A percentile compares a stretch with the other conserved stretches of the same genome.
Conservation (phyloP, 2,329 filamentous ascomycete genomes). For the Colletotrichum australisinense region DNA sequence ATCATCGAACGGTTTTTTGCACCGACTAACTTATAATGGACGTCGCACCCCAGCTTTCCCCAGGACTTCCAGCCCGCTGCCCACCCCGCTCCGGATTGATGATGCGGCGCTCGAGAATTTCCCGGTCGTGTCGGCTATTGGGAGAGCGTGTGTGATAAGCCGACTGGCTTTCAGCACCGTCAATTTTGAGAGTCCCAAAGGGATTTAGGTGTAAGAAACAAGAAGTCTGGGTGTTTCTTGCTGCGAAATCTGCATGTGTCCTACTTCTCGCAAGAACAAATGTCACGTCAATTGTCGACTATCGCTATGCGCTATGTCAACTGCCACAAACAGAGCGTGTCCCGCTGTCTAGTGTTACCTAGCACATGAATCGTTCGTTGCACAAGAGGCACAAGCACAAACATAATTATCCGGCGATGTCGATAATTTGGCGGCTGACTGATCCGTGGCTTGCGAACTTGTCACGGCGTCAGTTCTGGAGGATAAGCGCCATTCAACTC, state of each 20-base stretch:
- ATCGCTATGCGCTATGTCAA: not conserved
- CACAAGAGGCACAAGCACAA: not conserved
- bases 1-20: constrained; percentile 3
- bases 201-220: not conserved
- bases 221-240: not conserved
- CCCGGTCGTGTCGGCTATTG: constrained; percentile 15
- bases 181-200: too few species aligned
- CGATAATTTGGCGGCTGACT: not conserved
- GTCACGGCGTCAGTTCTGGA: not conserved
- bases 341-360: not conserved
- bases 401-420: not conserved
- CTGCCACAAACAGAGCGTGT: not conserved
- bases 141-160: not conserved
- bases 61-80: not conserved
- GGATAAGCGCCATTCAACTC: not conserved
- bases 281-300: not conserved
- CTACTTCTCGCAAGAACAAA: not conserved
- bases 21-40: not conserved
- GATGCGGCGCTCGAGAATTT: constrained; percentile 21
- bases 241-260: not conserved
- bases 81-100: not conserved
- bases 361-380: not conserved
- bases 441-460: not conserved
- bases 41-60: not conserved
- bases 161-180: not conserved